These are phyloP conservation scores for Metschnikowia drakensbergensis DNA, from an alignment of 805 yeast genomes.

Conservation along the genomic window DNA sequence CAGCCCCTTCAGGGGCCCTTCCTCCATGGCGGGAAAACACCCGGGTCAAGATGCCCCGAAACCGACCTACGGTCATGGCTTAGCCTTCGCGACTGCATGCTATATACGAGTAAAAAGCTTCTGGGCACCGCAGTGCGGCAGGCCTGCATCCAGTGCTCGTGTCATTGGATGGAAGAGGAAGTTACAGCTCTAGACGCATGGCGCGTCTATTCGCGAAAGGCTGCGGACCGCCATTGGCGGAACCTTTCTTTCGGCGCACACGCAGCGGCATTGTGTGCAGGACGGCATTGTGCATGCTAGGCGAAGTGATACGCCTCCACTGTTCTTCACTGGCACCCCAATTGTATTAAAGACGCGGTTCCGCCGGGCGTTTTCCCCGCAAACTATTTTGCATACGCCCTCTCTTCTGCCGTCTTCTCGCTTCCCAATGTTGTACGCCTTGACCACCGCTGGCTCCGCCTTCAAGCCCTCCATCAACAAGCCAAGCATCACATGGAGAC, in stretches of 20 bases:
- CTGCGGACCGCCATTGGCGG: neutral
- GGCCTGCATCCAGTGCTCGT: no score
- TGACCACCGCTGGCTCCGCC: conserved; percentile 36
- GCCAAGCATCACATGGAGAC: conserved; percentile 35
- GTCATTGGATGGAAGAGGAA: no score
- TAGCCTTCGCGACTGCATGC: no score
- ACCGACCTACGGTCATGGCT: no score
- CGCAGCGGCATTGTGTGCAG: neutral
- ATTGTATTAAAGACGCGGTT: neutral
- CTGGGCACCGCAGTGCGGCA: no score
- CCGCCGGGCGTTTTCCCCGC: neutral
- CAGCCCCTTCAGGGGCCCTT: no score
- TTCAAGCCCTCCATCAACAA: conserved; percentile 35
- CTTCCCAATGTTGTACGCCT: conserved; percentile 24
- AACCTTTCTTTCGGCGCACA: neutral
- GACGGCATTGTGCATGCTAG: conserved; percentile 1
- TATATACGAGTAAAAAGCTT: no score
- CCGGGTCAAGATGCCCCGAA: no score
- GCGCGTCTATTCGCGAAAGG: neutral
- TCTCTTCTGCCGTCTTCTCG: neutral
- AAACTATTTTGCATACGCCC: neutral
- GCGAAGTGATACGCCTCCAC: conserved; percentile 5
- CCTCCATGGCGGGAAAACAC: no score
- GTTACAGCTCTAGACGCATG: neutral
- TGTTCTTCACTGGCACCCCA: neutral